Evolutionary conservation across 768 basidiomycete genomes (phyloP), one percentile per base, ranked within the genome.

Genomic region (Calvatia gigantea): DNA sequence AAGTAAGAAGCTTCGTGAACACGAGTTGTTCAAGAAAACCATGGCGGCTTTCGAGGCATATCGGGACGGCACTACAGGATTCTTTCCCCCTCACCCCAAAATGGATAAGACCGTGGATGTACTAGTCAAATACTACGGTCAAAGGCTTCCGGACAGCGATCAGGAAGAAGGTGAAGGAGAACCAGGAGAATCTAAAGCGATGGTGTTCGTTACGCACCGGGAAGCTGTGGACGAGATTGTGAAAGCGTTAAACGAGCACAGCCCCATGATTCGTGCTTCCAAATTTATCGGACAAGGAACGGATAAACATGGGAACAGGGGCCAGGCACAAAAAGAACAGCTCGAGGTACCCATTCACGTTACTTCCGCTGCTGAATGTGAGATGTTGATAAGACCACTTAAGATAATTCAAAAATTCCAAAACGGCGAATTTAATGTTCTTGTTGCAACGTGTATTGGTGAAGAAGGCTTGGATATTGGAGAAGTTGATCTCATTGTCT

Each of bases 401-500:
- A 60, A 98, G 94, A 80, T 91, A 29, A 91, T 99, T 64, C 75
- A 85, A 56, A 82, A 83, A 59, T 98, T 99, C 76, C 94, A 94
- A 67, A 73, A 72, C 3, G 94, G 93, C 9, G 85, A 85, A 56
- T 93, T 83, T 68, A 99, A 99, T 62, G 86, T 97, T 33, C 75
- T 99, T 9, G 96, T 99, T 6, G 89, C 95, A 1, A 98, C 97
- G 4, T 96, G 90, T 3, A 93, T 99, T 52, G 97, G 97, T 19
- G 97, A 99, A 71, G 97, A 99, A 70, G 97, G 97, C 55, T 77
- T 99, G 15, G 97, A 99, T 68, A 99, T 99, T 53, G 97, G 97
- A 29, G 95, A 97, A 67, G 87, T 99, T 14, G 97, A 99, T 67
- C 77, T 94, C 65, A 96, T 98, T 54, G 75, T 98, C 45, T 98